Evolutionary conservation across 1,139 yeast species (phyloP).

Genomic region (Candida mesenterica): DNA sequence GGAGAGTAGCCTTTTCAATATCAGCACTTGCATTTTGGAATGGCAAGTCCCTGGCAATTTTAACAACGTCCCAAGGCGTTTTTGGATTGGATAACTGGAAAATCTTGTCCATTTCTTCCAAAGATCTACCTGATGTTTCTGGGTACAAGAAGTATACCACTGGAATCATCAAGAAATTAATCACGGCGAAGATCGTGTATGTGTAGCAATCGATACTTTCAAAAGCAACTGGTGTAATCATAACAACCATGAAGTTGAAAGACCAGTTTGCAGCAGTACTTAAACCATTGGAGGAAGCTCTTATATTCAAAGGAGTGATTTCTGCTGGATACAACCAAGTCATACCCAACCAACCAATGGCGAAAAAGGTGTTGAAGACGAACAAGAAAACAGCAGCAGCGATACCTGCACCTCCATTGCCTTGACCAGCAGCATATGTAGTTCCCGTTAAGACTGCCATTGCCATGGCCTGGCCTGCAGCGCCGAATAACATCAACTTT

Average conservation of each 20-base stretch:
- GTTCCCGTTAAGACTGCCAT: slow-evolving; percentile 33
- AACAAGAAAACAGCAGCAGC: slow-evolving; percentile 40
- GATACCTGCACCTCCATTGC: slow-evolving; percentile 18
- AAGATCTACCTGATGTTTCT: slow-evolving; percentile 57
- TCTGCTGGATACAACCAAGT: slow-evolving; percentile 34
- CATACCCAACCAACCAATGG: slow-evolving; percentile 29
- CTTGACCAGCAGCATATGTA: slow-evolving; percentile 26
- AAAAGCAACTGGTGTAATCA: slow-evolving; percentile 38
- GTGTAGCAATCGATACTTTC: slow-evolving; percentile 32
- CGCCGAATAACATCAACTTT: slow-evolving; percentile 49
- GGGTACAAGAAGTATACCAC: slow-evolving; percentile 54
- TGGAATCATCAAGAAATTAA: slow-evolving; percentile 53
- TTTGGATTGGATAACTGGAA: slow-evolving; percentile 40
- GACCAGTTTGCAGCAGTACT: slow-evolving; percentile 40
- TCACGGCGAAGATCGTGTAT: slow-evolving; percentile 32
- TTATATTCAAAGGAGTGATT: slow-evolving; percentile 30
- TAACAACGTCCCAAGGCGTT: slow-evolving; percentile 39
- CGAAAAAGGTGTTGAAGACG: slow-evolving; percentile 36
- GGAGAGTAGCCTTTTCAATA: too few species aligned
- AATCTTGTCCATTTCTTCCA: slow-evolving; percentile 63
- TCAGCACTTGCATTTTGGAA: too few species aligned
- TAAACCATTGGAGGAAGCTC: slow-evolving; percentile 37
- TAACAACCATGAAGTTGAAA: slow-evolving; percentile 34
- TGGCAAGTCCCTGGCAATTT: slow-evolving; percentile 35
- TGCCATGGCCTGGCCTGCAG: slow-evolving; percentile 43